A percentile compares a stretch with the other conserved stretches of the same genome.
phyloP scores from a whole-genome alignment of 495 filamentous ascomycete species.

The Endocarpon pusillum region DNA sequence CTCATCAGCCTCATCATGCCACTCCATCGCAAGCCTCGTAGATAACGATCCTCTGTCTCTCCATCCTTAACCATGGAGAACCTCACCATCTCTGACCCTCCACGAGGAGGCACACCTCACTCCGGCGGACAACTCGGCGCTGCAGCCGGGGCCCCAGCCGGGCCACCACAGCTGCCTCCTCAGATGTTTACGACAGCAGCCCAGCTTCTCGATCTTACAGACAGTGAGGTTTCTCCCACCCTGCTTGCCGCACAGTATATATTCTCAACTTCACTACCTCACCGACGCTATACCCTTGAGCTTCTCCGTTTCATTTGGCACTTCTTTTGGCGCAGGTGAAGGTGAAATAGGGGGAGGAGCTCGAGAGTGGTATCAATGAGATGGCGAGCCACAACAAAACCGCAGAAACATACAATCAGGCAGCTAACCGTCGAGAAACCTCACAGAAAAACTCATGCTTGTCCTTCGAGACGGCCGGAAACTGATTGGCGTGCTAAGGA shows the following conservation, averaged over 20 bases:
- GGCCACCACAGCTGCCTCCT: conserved; percentile 34
- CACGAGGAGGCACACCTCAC: neutral
- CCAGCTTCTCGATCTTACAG: conserved; percentile 84
- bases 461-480: conserved; percentile 85
- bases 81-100: conserved; percentile 1
- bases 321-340: no score
- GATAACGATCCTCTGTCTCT: no score
- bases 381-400: no score
- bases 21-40: no score
- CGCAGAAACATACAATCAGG: no score
- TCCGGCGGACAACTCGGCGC: neutral
- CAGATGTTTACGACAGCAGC: conserved; percentile 99
- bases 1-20: no score
- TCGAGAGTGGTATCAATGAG: no score
- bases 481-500: conserved; percentile 77
- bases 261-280: conserved; percentile 1
- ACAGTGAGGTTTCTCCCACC: conserved; percentile 49
- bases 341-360: no score
- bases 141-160: conserved; percentile 8
- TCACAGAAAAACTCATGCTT: conserved; percentile 76
- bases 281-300: neutral
- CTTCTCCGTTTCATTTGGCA: conserved; percentile 1
- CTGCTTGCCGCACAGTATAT: neutral
- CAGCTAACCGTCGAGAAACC: no score
- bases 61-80: conserved; percentile 1